phyloP scores from a whole-genome alignment of 2,329 filamentous ascomycete genomes.

The Aureobasidium sp. region DNA sequence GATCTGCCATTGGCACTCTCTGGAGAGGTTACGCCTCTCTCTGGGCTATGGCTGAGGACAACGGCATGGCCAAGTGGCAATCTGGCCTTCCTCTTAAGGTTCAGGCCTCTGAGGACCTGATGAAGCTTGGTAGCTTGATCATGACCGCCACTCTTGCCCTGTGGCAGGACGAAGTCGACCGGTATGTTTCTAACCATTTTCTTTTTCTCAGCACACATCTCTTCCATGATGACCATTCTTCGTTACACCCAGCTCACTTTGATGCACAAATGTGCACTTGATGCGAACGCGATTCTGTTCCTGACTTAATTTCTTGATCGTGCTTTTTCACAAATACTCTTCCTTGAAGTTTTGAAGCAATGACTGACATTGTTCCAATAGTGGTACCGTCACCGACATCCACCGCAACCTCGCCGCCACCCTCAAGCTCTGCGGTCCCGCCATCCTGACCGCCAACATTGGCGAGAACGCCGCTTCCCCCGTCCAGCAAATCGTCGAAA shows the following conservation, averaged over 20 bases:
- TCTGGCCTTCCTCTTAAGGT: constrained; percentile 77
- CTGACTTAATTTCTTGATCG: constrained; percentile 7
- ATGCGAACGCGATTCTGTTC: constrained; percentile 67
- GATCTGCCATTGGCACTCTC: constrained; percentile 80
- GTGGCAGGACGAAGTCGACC: constrained; percentile 85
- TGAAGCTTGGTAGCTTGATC: constrained; percentile 78
- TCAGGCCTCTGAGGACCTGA: constrained; percentile 67
- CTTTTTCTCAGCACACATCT: constrained; percentile 12
- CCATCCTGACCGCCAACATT: constrained; percentile 59
- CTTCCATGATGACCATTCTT: constrained; percentile 70
- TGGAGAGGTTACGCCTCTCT: constrained; percentile 91
- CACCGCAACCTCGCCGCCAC: constrained; percentile 88
- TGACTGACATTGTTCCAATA: constrained; percentile 32
- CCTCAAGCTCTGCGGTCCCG: constrained; percentile 82
- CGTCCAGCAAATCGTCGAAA: constrained; percentile 56
- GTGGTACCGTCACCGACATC: constrained; percentile 84
- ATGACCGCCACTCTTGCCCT: constrained; percentile 74
- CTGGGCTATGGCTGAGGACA: constrained; percentile 77
- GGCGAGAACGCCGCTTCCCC: constrained; percentile 42
- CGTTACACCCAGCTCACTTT: constrained; percentile 99
- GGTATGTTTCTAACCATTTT: constrained; percentile 54
- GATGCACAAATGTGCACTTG: constrained; percentile 74
- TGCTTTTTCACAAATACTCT: not conserved
- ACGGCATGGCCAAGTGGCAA: constrained; percentile 72
- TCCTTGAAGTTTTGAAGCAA: constrained; percentile 21